Conservation (phyloP, 441 rosid species). For the Theobroma grandiflorum region DNA sequence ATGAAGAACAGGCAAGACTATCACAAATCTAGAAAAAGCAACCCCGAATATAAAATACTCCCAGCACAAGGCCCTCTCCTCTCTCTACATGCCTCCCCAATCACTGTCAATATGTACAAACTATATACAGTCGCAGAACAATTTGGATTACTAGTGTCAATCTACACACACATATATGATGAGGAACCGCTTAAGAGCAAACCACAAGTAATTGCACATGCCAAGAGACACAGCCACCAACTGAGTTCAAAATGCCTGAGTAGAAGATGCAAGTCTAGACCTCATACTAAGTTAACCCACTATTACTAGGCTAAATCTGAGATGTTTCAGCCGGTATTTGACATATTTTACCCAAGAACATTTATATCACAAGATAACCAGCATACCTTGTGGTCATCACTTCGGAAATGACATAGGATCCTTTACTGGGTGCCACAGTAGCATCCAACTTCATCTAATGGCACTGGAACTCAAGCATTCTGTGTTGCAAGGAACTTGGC, state of each 20-base stretch:
- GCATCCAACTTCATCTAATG: not conserved
- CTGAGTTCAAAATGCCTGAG: not conserved
- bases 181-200: not conserved
- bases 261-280: not conserved
- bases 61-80: not conserved
- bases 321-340: not conserved
- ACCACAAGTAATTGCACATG: no score
- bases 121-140: not conserved
- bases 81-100: not conserved
- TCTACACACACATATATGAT: no score
- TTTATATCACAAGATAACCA: not conserved
- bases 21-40: not conserved
- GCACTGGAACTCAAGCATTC: not conserved
- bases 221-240: no score
- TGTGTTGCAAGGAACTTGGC: slow-evolving; percentile 6
- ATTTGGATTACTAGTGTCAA: not conserved
- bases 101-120: not conserved
- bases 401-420: not conserved
- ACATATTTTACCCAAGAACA: not conserved
- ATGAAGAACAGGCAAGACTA: not conserved
- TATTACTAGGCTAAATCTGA: not conserved
- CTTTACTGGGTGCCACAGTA: not conserved
- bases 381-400: not conserved
- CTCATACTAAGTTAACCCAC: not conserved
- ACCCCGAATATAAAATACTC: not conserved